phyloP scores from a whole-genome alignment of 768 basidiomycete genomes.

The Psilocybe azurescens region DNA sequence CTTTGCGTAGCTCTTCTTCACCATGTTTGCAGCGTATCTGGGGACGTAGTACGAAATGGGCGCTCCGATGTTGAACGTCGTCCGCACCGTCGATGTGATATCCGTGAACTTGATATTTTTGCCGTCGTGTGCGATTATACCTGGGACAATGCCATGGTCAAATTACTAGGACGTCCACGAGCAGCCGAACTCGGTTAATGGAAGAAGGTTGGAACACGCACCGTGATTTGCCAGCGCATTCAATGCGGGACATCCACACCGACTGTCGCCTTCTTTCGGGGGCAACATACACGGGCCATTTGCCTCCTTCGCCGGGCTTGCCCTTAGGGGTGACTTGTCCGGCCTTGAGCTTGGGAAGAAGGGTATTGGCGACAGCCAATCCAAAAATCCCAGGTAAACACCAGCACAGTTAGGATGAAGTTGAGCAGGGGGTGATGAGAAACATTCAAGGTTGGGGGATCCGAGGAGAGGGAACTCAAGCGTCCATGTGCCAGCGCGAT shows the following conservation, averaged over 20 bases:
- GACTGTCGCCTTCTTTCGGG: conserved; percentile 58
- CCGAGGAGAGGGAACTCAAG: not conserved
- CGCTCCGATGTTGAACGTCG: conserved; percentile 70
- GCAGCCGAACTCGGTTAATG: too few species aligned
- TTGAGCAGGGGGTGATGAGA: conserved; percentile 34
- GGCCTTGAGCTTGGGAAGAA: conserved; percentile 46
- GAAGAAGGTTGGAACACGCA: too few species aligned
- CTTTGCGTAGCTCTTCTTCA: conserved; percentile 56
- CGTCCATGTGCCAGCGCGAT: not conserved
- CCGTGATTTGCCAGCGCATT: conserved; percentile 83
- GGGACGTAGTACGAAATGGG: conserved; percentile 70
- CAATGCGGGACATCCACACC: conserved; percentile 71
- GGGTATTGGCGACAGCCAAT: conserved; percentile 58
- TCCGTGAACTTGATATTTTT: conserved; percentile 65
- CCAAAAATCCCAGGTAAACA: conserved; percentile 59
- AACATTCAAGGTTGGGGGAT: conserved; percentile 27
- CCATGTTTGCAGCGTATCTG: conserved; percentile 55
- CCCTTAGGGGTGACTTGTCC: conserved; percentile 64
- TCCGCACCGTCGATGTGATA: conserved; percentile 43
- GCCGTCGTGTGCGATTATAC: conserved; percentile 66
- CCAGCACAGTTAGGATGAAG: conserved; percentile 29
- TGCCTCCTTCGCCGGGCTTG: conserved; percentile 51
- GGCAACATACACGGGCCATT: conserved; percentile 68
- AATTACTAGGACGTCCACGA: too few species aligned
- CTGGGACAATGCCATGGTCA: conserved; percentile 28